phyloP scores from a whole-genome alignment of 352 stramenopile species.

The Globisporangium recalcitrans region DNA sequence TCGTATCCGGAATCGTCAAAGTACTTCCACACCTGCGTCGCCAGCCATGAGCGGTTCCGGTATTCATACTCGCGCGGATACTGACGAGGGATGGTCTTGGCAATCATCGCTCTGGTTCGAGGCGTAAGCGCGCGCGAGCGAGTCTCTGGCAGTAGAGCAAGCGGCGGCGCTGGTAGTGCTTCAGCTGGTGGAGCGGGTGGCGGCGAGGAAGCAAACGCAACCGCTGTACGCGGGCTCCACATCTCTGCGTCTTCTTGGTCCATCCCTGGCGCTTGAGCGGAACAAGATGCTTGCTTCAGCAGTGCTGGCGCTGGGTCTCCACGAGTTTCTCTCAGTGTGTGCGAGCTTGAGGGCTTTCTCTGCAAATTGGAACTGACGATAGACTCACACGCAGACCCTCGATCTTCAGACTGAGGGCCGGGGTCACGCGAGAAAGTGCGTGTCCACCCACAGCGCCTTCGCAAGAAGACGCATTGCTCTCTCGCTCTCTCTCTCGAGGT shows the following conservation, averaged over 20 bases:
- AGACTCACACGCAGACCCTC: background rate
- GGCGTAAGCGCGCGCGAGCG: background rate
- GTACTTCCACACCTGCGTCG: constrained; percentile 13
- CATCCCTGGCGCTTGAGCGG: background rate
- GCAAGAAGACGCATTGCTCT: background rate
- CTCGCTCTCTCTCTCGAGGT: background rate
- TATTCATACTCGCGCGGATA: background rate
- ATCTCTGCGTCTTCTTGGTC: background rate
- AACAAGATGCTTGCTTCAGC: background rate
- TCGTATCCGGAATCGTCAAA: constrained; percentile 10
- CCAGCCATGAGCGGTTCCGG: background rate
- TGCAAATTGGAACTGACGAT: background rate
- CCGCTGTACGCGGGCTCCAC: background rate
- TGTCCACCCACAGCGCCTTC: too few relatives aligned
- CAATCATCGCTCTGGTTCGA: background rate
- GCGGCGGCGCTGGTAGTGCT: background rate
- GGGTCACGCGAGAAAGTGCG: background rate
- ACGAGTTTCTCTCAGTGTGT: background rate
- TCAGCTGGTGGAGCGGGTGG: background rate
- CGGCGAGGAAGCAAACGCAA: background rate
- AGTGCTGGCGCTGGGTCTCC: background rate
- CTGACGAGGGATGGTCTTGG: background rate
- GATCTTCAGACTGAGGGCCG: background rate
- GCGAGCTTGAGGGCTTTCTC: constrained; percentile 2
- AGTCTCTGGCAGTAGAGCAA: background rate